Percentiles rank a stretch among this genome's conserved stretches.
Evolutionary conservation across 768 basidiomycete species (phyloP).

Genomic region (Xerocomellus intermedius): DNA sequence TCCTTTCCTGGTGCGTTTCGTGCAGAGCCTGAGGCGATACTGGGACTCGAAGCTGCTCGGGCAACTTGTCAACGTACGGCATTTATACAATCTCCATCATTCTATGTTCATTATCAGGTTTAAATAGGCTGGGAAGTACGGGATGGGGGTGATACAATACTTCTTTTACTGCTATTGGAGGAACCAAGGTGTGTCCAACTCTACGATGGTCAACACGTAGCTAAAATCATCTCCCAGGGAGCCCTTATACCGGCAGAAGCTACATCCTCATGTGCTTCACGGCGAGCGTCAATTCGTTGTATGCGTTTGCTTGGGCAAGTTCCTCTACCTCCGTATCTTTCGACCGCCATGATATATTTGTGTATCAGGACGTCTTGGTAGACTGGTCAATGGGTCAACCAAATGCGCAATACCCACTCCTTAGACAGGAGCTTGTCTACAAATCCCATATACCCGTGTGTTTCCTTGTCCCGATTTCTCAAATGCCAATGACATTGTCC

Average conservation of each 20-base stretch:
- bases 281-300: constrained; percentile 61
- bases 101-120: background rate
- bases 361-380: constrained; percentile 72
- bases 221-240: constrained; percentile 21
- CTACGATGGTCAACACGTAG: background rate
- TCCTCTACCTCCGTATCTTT: background rate
- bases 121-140: constrained; percentile 81
- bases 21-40: constrained; percentile 88
- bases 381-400: constrained; percentile 86
- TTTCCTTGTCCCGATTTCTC: background rate
- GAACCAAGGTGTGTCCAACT: constrained; percentile 45
- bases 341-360: background rate
- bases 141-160: constrained; percentile 59
- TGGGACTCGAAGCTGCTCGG: constrained; percentile 68
- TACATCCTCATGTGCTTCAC: constrained; percentile 73
- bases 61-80: constrained; percentile 83
- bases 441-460: constrained; percentile 56
- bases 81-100: background rate
- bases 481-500: background rate
- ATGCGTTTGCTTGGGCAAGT: constrained; percentile 77
- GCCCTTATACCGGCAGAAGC: constrained; percentile 39
- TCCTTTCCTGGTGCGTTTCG: constrained; percentile 73
- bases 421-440: constrained; percentile 79
- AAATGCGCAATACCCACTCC: constrained; percentile 52
- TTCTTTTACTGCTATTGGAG: constrained; percentile 80